A percentile compares a stretch with the other conserved stretches of the same genome.
These are phyloP conservation scores for Curvularia spicifera DNA, from an alignment of 2,329 filamentous ascomycete genomes.

Conservation along the genomic window DNA sequence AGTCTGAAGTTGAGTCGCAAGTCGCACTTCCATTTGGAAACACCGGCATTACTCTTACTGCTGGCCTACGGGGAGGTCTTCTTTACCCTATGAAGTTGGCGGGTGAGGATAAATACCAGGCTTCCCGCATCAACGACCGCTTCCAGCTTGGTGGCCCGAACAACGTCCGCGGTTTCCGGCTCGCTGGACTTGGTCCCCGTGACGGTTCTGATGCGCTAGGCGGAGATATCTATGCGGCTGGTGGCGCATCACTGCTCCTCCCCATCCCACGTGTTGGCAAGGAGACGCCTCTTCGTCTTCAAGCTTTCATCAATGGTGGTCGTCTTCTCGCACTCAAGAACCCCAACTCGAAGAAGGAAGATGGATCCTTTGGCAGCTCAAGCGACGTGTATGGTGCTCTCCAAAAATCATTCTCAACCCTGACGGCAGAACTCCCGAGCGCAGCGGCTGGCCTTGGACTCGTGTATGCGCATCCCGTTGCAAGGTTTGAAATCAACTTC, in stretches of 20 bases:
- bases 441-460: conserved; percentile 85
- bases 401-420: conserved; percentile 68
- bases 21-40: conserved; percentile 75
- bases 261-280: conserved; percentile 82
- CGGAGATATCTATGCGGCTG: conserved; percentile 90
- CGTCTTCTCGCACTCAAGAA: conserved; percentile 77
- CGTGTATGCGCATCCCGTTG: conserved; percentile 93
- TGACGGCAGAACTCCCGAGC: conserved; percentile 79
- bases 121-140: conserved; percentile 88
- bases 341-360: conserved; percentile 52
- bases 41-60: conserved; percentile 82
- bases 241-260: conserved; percentile 82
- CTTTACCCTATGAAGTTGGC: conserved; percentile 80
- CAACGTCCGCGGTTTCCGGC: conserved; percentile 90
- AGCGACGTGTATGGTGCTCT: conserved; percentile 63
- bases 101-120: conserved; percentile 60
- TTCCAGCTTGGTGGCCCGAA: conserved; percentile 95
- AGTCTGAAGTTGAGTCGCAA: conserved; percentile 84
- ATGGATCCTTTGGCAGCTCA: conserved; percentile 52
- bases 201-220: conserved; percentile 87
- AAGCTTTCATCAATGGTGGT: conserved; percentile 90
- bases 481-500: conserved; percentile 95
- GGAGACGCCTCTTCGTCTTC: conserved; percentile 83
- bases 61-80: conserved; percentile 79
- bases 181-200: conserved; percentile 85